Evolutionary conservation across 495 filamentous ascomycete species (phyloP).

Genomic region (Daldinia loculata): DNA sequence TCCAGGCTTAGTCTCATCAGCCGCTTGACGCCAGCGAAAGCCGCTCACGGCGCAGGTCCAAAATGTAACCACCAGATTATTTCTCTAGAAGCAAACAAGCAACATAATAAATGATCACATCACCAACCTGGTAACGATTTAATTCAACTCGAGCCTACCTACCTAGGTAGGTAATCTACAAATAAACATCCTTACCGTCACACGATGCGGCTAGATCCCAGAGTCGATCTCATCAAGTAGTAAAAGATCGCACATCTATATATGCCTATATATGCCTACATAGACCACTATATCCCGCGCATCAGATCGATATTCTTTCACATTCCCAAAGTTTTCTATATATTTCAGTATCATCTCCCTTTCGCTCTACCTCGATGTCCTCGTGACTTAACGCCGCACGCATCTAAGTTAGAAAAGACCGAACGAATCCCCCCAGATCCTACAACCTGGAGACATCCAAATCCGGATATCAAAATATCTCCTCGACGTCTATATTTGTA

Average conservation of each 20-base stretch:
- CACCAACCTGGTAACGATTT: neutral
- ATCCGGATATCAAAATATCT: slow-evolving; percentile 3
- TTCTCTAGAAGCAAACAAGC: neutral
- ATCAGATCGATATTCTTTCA: neutral
- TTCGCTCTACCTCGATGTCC: neutral
- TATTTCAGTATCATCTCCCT: neutral
- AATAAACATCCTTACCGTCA: slow-evolving; percentile 12
- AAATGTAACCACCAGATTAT: neutral
- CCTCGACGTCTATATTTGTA: slow-evolving; percentile 21
- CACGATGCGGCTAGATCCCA: slow-evolving; percentile 14
- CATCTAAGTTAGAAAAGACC: neutral
- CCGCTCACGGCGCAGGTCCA: neutral
- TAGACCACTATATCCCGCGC: neutral
- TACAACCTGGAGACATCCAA: slow-evolving; percentile 8
- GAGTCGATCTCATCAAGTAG: slow-evolving; percentile 22
- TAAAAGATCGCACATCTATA: neutral
- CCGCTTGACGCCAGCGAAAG: neutral
- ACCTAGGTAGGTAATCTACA: neutral
- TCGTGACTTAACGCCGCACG: slow-evolving; percentile 2
- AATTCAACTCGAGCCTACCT: neutral
- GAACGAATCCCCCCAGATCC: slow-evolving; percentile 19
- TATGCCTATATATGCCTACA: neutral
- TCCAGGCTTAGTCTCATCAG: neutral
- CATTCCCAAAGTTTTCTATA: neutral
- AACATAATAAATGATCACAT: neutral